These are phyloP conservation scores for Panicum virgatum DNA, from an alignment of 202 grass and related monocot species.

Conservation along the genomic window DNA sequence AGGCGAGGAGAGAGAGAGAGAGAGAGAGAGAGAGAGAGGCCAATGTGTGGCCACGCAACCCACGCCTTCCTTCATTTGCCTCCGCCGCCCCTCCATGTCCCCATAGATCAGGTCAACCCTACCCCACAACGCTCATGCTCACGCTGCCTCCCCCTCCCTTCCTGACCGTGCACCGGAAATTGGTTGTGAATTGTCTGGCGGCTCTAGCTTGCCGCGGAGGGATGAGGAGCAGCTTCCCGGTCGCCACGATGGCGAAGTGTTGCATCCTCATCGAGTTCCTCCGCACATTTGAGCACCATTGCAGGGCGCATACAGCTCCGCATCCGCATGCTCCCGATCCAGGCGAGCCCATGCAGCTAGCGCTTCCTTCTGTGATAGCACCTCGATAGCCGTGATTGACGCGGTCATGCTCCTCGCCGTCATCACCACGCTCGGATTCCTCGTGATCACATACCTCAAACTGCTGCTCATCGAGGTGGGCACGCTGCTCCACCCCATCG, in stretches of 20 bases:
- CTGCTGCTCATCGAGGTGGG: conserved; percentile 39
- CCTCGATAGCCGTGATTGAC: conserved; percentile 69
- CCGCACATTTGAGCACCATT: conserved; percentile 89
- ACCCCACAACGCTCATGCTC: not conserved
- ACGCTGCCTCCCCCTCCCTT: no score
- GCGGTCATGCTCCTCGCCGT: conserved; percentile 66
- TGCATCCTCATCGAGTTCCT: conserved; percentile 98
- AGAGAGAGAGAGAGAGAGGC: no score
- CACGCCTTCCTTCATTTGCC: no score
- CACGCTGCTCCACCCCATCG: conserved; percentile 52
- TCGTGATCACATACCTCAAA: conserved; percentile 57
- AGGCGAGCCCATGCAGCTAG: conserved; percentile 21
- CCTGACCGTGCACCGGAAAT: not conserved
- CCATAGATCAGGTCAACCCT: conserved; percentile 43
- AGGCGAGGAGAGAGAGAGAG: no score
- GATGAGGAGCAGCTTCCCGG: not conserved
- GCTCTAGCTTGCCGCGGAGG: not conserved
- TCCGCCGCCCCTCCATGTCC: not conserved
- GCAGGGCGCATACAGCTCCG: conserved; percentile 41
- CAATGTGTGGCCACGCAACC: no score
- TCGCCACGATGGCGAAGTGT: conserved; percentile 77
- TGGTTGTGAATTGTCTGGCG: not conserved
- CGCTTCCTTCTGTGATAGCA: conserved; percentile 58
- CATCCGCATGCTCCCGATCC: conserved; percentile 30
- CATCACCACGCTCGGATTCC: conserved; percentile 64